Base-by-base conservation (phyloP, 164 flowering plant genomes). In the Liquidambar formosana region DNA sequence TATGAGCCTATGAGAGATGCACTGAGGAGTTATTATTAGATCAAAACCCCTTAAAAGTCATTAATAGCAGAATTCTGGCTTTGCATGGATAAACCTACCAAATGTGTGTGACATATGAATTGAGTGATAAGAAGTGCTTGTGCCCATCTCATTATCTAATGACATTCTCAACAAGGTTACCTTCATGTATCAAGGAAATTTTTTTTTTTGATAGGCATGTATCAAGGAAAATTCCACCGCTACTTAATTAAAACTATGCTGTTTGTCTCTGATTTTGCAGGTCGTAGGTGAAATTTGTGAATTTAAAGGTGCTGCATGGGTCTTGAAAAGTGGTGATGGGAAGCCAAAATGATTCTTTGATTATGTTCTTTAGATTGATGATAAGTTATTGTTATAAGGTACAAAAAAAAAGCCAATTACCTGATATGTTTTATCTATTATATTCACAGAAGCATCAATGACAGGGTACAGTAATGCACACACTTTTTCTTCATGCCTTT, bases 311-410 rank as follows among this genome's bases (percentile, higher is more conserved):
- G 72, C 77, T 46, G 73, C 72, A 2, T 90, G 96, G 96, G 66
- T 79, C 48, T 73, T 90, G 73, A 90, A 76, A 73, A 81, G 76
- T 26, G 86, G 88, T n/a, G 89, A 81, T 70, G 87, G 83, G 62
- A 74, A 69, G 45, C 75, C 85, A 38, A 74, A 48, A 38, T 79
- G 73, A 76, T 59, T 28, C 26, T 33, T 27, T 51, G 15, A 0
- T 22, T 16, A n/a, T 21, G 18, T 16, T 28, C 14, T 28, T 28
- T 21, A 22, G 58, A 25, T 23, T 10, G 41, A 33, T 33, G n/a
- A n/a, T n/a, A n/a, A n/a, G n/a, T n/a, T n/a, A 33, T 33, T 33
- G 41, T 33, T 33, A 2, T 33, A 33, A 33, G 41, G 41, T 33
- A 33, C 41, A 33, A 33, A 33, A 33, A n/a, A 6, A 33, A 33